Evolutionary conservation across 2,329 filamentous ascomycete genomes (phyloP).

Genomic region (Blastomyces silverae): DNA sequence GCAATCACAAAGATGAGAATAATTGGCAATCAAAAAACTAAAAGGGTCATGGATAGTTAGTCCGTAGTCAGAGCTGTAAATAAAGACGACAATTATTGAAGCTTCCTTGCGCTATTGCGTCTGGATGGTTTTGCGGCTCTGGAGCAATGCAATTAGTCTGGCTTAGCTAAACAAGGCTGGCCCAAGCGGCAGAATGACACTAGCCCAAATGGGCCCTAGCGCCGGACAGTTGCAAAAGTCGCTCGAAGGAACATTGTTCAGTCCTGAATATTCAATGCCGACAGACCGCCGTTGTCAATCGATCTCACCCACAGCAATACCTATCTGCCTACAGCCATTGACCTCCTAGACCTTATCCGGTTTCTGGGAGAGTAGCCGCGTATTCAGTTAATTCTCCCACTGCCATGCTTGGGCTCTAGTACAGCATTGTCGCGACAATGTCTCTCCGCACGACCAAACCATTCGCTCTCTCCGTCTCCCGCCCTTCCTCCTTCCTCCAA

Average conservation of each 20-base stretch:
- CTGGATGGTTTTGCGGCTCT: not conserved
- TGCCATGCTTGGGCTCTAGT: constrained; percentile 18
- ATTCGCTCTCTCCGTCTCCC: constrained; percentile 19
- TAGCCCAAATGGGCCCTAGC: not conserved
- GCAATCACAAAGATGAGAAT: not conserved
- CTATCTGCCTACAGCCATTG: not conserved
- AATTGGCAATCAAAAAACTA: not conserved
- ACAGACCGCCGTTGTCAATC: not conserved
- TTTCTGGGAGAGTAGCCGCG: not conserved
- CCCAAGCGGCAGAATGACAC: not conserved
- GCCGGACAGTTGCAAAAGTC: not conserved
- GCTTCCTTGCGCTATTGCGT: too few relatives aligned
- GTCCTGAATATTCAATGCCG: not conserved
- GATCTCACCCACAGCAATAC: not conserved
- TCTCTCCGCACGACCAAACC: constrained; percentile 29
- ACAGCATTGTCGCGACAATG: constrained; percentile 24
- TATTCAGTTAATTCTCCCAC: not conserved
- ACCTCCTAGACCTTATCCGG: not conserved
- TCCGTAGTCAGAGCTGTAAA: not conserved
- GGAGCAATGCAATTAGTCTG: not conserved
- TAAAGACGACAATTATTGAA: too few relatives aligned
- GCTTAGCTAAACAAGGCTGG: not conserved
- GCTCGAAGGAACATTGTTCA: not conserved
- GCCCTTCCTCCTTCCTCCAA: constrained; percentile 32
- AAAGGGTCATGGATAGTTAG: not conserved